Evolutionary conservation across 495 filamentous ascomycete genomes (phyloP).

Genomic region (Hypomontagnella submonticulosa): DNA sequence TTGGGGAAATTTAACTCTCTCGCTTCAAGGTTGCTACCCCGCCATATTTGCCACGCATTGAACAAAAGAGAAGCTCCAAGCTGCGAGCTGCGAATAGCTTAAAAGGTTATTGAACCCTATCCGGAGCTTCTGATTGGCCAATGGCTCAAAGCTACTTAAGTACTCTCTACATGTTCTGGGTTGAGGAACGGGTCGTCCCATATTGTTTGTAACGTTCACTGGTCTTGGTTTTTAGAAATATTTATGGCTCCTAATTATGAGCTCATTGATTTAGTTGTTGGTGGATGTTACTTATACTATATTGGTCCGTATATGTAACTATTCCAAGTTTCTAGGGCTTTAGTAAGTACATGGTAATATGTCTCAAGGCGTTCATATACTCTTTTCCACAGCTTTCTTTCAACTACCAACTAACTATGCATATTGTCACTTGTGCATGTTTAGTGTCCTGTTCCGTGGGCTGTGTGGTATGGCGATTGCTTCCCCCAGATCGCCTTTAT

Average conservation of each 20-base stretch:
- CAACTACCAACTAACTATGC: conserved; percentile 16
- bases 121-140: conserved; percentile 39
- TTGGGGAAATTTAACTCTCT: too few species aligned
- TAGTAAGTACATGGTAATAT: conserved; percentile 4
- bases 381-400: conserved; percentile 1
- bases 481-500: conserved; percentile 2
- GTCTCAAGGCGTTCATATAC: neutral
- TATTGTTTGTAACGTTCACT: conserved; percentile 3
- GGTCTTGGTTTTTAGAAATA: conserved; percentile 10
- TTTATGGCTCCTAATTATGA: conserved; percentile 7
- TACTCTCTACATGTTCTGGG: neutral
- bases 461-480: neutral
- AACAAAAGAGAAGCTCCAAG: neutral
- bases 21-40: conserved; percentile 38
- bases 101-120: conserved; percentile 2
- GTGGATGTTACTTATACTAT: too few species aligned
- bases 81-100: conserved; percentile 16
- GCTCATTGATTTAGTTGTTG: conserved; percentile 7
- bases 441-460: conserved; percentile 27
- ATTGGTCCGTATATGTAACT: neutral
- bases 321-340: conserved; percentile 26
- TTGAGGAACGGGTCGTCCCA: conserved; percentile 39
- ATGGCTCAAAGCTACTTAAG: conserved; percentile 27
- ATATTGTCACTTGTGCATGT: conserved; percentile 21
- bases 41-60: conserved; percentile 20